Evolutionary conservation across 192 early-diverging fungal species (phyloP).

Genomic region (Coemansia sp.): DNA sequence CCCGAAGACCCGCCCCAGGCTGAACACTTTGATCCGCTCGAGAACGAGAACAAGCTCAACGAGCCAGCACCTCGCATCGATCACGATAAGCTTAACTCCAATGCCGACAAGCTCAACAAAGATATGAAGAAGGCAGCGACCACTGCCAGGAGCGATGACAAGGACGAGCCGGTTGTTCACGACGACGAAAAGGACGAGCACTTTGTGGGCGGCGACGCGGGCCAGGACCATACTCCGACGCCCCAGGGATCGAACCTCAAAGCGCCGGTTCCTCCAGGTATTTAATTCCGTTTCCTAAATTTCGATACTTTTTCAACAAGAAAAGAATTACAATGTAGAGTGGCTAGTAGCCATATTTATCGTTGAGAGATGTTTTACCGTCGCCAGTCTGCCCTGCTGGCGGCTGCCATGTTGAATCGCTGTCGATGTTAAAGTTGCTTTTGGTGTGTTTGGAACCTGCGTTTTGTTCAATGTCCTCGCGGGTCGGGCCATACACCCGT

Average conservation of each 20-base stretch:
- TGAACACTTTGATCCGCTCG: conserved; percentile 51
- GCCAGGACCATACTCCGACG: conserved; percentile 12
- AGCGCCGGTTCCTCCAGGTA: neutral
- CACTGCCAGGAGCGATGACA: conserved; percentile 10
- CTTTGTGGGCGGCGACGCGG: conserved; percentile 36
- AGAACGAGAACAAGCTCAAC: conserved; percentile 56
- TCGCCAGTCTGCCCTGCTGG: conserved; percentile 45
- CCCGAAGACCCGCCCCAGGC: conserved; percentile 43
- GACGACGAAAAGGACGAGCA: conserved; percentile 35
- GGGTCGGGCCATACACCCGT: conserved; percentile 11
- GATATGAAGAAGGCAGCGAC: conserved; percentile 44
- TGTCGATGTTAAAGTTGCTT: neutral
- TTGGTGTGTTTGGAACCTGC: neutral
- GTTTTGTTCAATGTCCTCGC: conserved; percentile 5
- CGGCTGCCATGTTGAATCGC: conserved; percentile 34
- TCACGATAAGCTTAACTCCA: conserved; percentile 47
- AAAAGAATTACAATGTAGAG: too few species aligned
- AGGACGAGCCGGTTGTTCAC: conserved; percentile 4
- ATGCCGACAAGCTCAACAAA: conserved; percentile 28
- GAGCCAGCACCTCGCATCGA: conserved; percentile 51
- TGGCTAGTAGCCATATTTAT: conserved; percentile 42
- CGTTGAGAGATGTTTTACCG: conserved; percentile 45
- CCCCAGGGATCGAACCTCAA: conserved; percentile 1
- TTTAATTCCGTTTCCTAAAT: neutral
- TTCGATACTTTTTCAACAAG: neutral